Evolutionary conservation across 225 moss, liverwort and hornwort genomes (phyloP).

Genomic region (Physcomitrium patens): DNA sequence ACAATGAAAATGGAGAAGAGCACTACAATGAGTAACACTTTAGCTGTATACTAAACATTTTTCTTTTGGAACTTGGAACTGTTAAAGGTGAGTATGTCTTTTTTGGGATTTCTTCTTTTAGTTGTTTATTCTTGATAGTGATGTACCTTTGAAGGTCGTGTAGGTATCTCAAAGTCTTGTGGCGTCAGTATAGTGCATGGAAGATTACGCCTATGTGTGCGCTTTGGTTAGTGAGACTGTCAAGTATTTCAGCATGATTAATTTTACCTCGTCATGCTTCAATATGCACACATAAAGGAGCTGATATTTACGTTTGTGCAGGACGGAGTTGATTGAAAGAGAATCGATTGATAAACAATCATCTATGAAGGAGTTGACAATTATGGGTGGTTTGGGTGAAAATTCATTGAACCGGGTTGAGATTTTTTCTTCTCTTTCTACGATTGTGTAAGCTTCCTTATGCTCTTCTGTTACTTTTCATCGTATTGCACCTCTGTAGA

Average conservation of each 20-base stretch:
- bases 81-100: neutral
- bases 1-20: too few relatives aligned
- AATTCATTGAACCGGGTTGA: conserved; percentile 18
- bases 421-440: conserved; percentile 2
- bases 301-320: conserved; percentile 9
- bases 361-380: neutral
- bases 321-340: neutral
- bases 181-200: too few relatives aligned
- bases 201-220: too few relatives aligned
- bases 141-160: too few relatives aligned
- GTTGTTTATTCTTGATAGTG: neutral
- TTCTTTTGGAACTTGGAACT: neutral
- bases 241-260: too few relatives aligned
- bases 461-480: neutral
- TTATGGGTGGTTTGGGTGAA: neutral
- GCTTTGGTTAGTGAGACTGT: too few relatives aligned
- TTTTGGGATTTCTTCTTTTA: neutral
- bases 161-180: too few relatives aligned
- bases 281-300: neutral
- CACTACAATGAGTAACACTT: too few relatives aligned
- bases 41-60: too few relatives aligned
- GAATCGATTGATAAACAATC: neutral
- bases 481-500: neutral
- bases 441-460: neutral
- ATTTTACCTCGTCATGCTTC: too few relatives aligned